A percentile compares a stretch with the other conserved stretches of the same genome.
These are phyloP conservation scores for Cryptosporidium viatorum DNA, from an alignment of 169 alveolate species.

Conservation along the genomic window DNA sequence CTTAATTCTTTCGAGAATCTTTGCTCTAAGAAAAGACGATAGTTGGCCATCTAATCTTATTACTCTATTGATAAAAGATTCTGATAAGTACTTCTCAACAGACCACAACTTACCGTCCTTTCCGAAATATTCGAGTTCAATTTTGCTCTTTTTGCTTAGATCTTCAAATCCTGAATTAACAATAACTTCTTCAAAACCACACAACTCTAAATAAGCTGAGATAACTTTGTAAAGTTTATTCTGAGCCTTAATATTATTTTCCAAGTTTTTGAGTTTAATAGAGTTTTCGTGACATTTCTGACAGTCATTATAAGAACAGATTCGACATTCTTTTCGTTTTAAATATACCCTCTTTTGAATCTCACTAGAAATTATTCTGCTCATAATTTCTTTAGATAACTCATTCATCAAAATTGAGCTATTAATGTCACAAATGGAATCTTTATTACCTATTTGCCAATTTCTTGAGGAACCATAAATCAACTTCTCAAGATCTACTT, in stretches of 20 bases:
- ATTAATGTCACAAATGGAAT: neutral
- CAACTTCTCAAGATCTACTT: conserved; percentile 6
- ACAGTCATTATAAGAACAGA: conserved; percentile 8
- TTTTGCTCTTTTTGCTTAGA: neutral
- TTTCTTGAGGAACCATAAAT: neutral
- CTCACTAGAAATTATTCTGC: conserved; percentile 20
- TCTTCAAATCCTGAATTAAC: neutral
- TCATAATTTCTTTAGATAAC: conserved; percentile 8
- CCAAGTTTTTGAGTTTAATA: neutral
- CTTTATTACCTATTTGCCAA: neutral
- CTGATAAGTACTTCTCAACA: conserved; percentile 30
- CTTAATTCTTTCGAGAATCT: conserved; percentile 45
- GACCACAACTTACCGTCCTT: conserved; percentile 47
- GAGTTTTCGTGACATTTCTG: neutral
- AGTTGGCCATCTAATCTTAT: neutral
- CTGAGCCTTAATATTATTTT: neutral
- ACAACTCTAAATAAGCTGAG: neutral
- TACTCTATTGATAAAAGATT: conserved; percentile 15
- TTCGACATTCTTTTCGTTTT: neutral
- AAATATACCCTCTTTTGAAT: conserved; percentile 19
- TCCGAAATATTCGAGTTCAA: conserved; percentile 5
- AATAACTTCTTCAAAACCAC: conserved; percentile 13
- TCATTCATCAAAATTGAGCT: conserved; percentile 31
- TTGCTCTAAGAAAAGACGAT: neutral
- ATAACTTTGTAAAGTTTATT: conserved; percentile 2